Evolutionary conservation across 768 basidiomycete genomes (phyloP).

Genomic region (Paxillus rubicundulus): DNA sequence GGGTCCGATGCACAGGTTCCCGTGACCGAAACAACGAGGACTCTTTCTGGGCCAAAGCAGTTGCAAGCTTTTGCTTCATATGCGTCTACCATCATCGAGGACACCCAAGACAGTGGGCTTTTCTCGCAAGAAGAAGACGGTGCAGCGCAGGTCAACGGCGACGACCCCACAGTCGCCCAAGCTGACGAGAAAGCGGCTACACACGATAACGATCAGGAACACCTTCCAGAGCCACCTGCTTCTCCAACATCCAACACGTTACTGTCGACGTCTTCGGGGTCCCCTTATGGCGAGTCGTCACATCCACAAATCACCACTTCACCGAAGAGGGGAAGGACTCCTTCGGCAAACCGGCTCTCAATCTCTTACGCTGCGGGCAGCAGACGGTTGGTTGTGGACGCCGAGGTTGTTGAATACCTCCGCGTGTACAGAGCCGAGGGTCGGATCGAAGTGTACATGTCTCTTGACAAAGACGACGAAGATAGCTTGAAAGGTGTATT

Average conservation of each 20-base stretch:
- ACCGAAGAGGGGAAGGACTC: conserved; percentile 42
- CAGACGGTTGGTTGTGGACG: conserved; percentile 83
- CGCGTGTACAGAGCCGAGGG: conserved; percentile 80
- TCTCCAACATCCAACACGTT: conserved; percentile 55
- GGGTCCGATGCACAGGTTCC: conserved; percentile 46
- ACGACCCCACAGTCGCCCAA: conserved; percentile 17
- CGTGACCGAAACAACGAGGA: conserved; percentile 1
- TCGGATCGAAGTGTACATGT: conserved; percentile 78
- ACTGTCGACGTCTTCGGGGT: conserved; percentile 31
- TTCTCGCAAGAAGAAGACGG: conserved; percentile 29
- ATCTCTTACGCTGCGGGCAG: conserved; percentile 93
- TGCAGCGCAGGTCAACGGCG: conserved; percentile 6
- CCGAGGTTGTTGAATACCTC: conserved; percentile 79
- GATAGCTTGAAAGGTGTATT: conserved; percentile 69
- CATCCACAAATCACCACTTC: conserved; percentile 27
- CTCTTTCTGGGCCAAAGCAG: conserved; percentile 26
- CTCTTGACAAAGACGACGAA: conserved; percentile 52
- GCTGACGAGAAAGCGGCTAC: conserved; percentile 16
- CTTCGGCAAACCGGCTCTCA: conserved; percentile 85
- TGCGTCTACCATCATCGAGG: conserved; percentile 52
- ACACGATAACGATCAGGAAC: conserved; percentile 36
- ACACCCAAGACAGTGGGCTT: conserved; percentile 36
- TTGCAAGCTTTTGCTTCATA: conserved; percentile 44
- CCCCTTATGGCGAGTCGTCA: conserved; percentile 46
- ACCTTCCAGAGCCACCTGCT: conserved; percentile 57